Base-by-base conservation (phyloP, 192 early-diverging fungal species). In the Mortierella alpina region DNA sequence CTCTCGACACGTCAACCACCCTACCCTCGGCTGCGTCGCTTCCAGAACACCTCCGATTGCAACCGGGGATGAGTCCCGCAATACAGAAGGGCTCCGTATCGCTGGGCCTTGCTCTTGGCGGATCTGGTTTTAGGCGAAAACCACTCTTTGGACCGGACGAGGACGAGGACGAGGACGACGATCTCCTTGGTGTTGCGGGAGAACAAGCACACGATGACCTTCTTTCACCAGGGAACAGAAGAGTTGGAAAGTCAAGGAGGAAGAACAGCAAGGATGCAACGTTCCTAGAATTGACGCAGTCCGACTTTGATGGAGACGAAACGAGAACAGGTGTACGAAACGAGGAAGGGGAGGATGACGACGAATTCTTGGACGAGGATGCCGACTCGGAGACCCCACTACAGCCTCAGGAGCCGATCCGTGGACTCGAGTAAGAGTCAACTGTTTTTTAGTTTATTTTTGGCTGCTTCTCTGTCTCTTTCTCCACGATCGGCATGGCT, bases 371-470 rank as follows among this genome's bases (percentile, higher is more conserved):
- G 8, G 76, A 79, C 9, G 77, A 80, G 42, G 77, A 80, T 45
- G 70, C 77, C 1, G 20, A 80, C 39, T 80, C 77, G 10, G 77
- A 80, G 48, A 80, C 77, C 6, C 77, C 77, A n/a, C 41, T 80
- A 41, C 70, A 80, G 9, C 70, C 77, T 0, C 63, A 68, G 11
- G 77, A 80, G 49, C 57, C 41, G 41, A 80, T 80, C 57, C 77
- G 77, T 12, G 77, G 77, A 50, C 23, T 80, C 31, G 59, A 72
- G 77, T 80, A 72, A 53, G 77, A 53, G 2, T 39, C 11, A n/a
- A 44, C 45, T 45, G 11, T 17, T 53, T 0, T 49, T 40, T 50
- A 51, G 6, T 50, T 50, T 65, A 52, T 49, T 49, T 65, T 31
- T 23, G 12, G 49, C 12, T 11, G 47, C 5, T 51, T 23, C 14